phyloP scores from a whole-genome alignment of 345 rosid species.

The Murraya koenigii region DNA sequence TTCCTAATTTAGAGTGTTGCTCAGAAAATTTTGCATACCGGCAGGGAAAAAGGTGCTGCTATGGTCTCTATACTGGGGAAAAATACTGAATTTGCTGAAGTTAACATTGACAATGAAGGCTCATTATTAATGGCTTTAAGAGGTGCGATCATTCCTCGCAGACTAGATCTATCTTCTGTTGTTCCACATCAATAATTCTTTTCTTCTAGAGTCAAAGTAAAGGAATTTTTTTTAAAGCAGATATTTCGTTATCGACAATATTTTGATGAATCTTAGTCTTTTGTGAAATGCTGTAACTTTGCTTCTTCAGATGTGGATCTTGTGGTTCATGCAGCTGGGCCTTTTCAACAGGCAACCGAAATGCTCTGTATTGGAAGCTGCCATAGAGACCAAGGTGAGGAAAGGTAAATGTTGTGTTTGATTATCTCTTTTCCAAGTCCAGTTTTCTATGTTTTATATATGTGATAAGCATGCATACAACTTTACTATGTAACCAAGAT shows the following conservation, averaged over 20 bases:
- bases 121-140: constrained; percentile 40
- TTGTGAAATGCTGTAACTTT: constrained; percentile 1
- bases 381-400: constrained; percentile 97
- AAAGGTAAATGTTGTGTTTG: constrained; percentile 38
- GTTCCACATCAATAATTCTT: background rate
- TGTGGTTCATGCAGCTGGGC: constrained; percentile 95
- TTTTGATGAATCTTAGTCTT: background rate
- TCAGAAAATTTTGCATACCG: background rate
- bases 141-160: constrained; percentile 2
- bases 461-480: background rate
- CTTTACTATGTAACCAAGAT: background rate
- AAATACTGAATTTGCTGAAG: constrained; percentile 62
- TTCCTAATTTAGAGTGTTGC: background rate
- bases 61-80: constrained; percentile 73
- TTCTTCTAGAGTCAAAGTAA: background rate
- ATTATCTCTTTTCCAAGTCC: constrained; percentile 3
- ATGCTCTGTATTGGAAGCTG: constrained; percentile 84
- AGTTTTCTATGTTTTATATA: background rate
- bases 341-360: constrained; percentile 79
- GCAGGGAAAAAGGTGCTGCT: constrained; percentile 83
- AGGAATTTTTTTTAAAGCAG: background rate
- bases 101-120: constrained; percentile 47
- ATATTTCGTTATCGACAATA: background rate
- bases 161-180: background rate
- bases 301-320: constrained; percentile 73